Base-by-base conservation (phyloP, 257 asterid genomes). In the Solanum infundibuliforme region DNA sequence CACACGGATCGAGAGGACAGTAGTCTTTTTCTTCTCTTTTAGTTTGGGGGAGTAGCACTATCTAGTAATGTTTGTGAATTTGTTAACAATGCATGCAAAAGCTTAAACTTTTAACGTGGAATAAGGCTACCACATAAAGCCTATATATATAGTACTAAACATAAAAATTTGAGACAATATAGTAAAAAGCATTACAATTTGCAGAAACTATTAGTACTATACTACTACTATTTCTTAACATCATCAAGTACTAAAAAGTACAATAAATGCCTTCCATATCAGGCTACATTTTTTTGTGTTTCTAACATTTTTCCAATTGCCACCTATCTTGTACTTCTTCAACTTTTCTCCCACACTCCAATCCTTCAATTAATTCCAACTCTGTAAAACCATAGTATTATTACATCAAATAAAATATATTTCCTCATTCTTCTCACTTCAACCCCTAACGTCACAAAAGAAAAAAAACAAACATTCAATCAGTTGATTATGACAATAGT, bases 1-100 rank as follows among this genome's bases (percentile, higher is more conserved):
- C 5, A 55, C 65, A 0, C 1, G 0, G 1, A 52, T 6, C 10
- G 5, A 55, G n/a, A 0, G 11, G 1, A 55, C 0, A 1, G 2
- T 18, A 52, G n/a, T 52, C 3, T 6, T 6, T 52, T 20, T 20
- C 8, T 55, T 55, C 23, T 20, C 66, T 20, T 13, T 41, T 74
- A 1, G 12, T 3, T 12, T 46, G 66, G 11, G 25, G 7, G 66
- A 6, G 66, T 55, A 6, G 68, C 18, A 18, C 35, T 29, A 10
- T 18, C 69, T 29, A 46, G 43, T 38, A 82, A 48, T 20, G 86
- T 82, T 29, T 20, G 69, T 20, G 31, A 48, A 48, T 10, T 82
- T 29, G 43, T 31, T 48, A 6, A 48, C 86, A 82, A 82, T 48
- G 31, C 86, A 82, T 82, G 86, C 86, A 82, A 29, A 71, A 46